Evolutionary conservation across 441 rosid genomes (phyloP).

Genomic region (Populus hybrid): DNA sequence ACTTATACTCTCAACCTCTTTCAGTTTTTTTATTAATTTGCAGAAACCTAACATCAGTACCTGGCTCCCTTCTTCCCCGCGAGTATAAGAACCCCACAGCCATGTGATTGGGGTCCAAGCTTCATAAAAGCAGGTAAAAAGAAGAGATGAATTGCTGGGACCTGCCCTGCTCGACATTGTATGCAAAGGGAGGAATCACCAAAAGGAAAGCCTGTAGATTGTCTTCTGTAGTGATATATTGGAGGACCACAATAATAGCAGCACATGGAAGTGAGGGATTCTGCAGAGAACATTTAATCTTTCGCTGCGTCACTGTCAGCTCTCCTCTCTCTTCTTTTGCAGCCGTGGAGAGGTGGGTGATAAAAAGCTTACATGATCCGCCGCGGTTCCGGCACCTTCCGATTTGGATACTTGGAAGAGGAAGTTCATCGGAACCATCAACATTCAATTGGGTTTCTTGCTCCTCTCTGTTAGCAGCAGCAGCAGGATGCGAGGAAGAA

Average conservation of each 20-base stretch:
- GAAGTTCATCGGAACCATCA: too few relatives aligned
- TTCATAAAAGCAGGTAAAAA: not conserved
- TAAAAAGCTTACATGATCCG: not conserved
- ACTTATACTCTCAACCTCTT: too few relatives aligned
- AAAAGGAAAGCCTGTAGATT: not conserved
- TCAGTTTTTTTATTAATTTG: not conserved
- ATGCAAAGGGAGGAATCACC: not conserved
- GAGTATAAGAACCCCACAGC: not conserved
- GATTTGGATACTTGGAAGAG: not conserved
- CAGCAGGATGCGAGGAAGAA: too few relatives aligned
- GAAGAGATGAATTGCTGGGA: not conserved
- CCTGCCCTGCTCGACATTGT: slow-evolving; percentile 1
- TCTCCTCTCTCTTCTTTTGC: not conserved
- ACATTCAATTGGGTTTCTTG: too few relatives aligned
- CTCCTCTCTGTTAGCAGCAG: too few relatives aligned
- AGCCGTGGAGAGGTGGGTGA: not conserved
- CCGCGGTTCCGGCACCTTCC: not conserved
- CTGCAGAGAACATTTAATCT: not conserved
- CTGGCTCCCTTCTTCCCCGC: not conserved
- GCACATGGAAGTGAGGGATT: not conserved
- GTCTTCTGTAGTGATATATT: not conserved
- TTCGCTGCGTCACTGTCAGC: not conserved
- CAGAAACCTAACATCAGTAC: not conserved
- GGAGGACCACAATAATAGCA: not conserved
- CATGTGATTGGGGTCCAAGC: not conserved